Evolutionary conservation across 768 basidiomycete species (phyloP).

Genomic region (Paxillus ammoniavirescens): DNA sequence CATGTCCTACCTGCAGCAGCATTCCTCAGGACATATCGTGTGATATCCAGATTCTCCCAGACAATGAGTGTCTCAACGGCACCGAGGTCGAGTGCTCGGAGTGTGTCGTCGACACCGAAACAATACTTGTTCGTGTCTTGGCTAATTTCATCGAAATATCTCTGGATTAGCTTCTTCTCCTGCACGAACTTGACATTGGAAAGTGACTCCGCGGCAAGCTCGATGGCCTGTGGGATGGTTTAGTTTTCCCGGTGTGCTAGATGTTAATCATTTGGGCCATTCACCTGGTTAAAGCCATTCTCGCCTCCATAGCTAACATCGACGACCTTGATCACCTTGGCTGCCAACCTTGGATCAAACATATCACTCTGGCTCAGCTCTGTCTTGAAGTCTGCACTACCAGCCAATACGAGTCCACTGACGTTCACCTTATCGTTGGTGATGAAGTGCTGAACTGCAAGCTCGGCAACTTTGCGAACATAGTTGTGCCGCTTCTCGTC

Average conservation of each 20-base stretch:
- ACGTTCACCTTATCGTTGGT: slow-evolving; percentile 98
- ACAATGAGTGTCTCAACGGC: slow-evolving; percentile 97
- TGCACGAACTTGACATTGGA: slow-evolving; percentile 99
- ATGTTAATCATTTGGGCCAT: slow-evolving; percentile 3
- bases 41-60: slow-evolving; percentile 96
- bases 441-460: slow-evolving; percentile 97
- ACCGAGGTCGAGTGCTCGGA: slow-evolving; percentile 94
- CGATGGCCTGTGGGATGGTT: slow-evolving; percentile 69
- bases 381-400: slow-evolving; percentile 98
- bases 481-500: slow-evolving; percentile 99
- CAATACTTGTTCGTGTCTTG: slow-evolving; percentile 96
- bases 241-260: neutral
- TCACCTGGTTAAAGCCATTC: slow-evolving; percentile 98
- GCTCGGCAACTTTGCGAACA: slow-evolving; percentile 97
- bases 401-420: slow-evolving; percentile 91
- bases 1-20: slow-evolving; percentile 74
- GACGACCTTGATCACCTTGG: slow-evolving; percentile 96
- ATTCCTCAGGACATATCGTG: slow-evolving; percentile 84
- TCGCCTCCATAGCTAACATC: slow-evolving; percentile 99
- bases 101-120: slow-evolving; percentile 95
- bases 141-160: slow-evolving; percentile 99
- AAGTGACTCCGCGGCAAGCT: slow-evolving; percentile 92
- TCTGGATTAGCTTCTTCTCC: slow-evolving; percentile 96
- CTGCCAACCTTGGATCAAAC: slow-evolving; percentile 84
- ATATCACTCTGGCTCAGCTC: slow-evolving; percentile 95